Base-by-base conservation (phyloP, 2,329 filamentous ascomycete species). In the Stagonosporopsis rhizophila region DNA sequence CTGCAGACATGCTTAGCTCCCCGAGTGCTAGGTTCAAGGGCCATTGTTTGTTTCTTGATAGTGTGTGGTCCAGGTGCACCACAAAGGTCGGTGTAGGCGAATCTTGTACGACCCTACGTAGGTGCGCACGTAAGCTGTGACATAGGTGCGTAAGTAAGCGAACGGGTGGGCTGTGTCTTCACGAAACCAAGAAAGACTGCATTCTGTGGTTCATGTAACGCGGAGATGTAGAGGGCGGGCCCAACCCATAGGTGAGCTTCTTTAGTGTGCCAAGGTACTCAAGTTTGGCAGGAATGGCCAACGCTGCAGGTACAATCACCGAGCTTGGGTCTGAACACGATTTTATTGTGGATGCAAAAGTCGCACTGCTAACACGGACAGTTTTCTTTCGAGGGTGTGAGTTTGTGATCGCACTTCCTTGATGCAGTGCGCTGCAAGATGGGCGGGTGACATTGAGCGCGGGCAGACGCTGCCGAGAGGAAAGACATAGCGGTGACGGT, bases 51-150 rank as follows among this genome's bases (percentile, higher is more conserved):
- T 37, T 44, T 35, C n/a, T 37, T 20, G 25, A 20, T 44, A 40
- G 28, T 28, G 38, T 34, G 20, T 15, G 35, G 4, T 25, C 28
- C 19, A 6, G 38, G 53, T 38, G 46, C 22, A 45, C 47, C 17
- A 20, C 38, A 28, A 56, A 51, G 53, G 53, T 56, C 53, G 53
- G 53, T 56, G 53, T 51, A 35, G 53, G 37, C 47, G 12, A 44
- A 27, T 20, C 25, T 47, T 15, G 53, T 56, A 44, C 42, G 47
- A 56, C 53, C 30, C 20, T 34, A 25, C 32, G 44, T 47, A 56
- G 53, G 42, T 38, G 42, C 47, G 23, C 47, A 52, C 42, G 53
- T 56, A 56, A 56, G 53, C 53, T 48, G 37, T 56, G 47, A 52
- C 47, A 52, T 42, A 41, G 12, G 17, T 38, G 47, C 47, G 38